Base-by-base conservation (phyloP, 805 yeast species). In the Yarrowia osloensis region DNA sequence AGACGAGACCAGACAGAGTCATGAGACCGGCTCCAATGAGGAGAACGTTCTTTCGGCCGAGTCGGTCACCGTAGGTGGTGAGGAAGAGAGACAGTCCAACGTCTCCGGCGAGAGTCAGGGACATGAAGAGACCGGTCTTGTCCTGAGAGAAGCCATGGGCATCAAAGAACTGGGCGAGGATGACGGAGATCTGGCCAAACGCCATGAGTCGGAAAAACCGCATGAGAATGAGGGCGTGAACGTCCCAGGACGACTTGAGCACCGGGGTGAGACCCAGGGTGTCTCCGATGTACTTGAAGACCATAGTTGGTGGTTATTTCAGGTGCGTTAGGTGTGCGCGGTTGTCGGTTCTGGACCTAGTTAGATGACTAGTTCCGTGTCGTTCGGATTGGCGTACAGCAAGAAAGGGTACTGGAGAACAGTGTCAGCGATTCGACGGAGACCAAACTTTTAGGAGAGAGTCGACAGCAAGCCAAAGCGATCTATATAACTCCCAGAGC, bases 151-250 rank as follows among this genome's bases (percentile, higher is more conserved):
- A 81, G 3, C 81, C 82, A 9, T 89, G 74, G 5, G 82, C 80
- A 57, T 82, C 83, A 47, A 91, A 80, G 70, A 86, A 90, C 12
- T 89, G 80, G 0, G 93, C 87, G 52, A 91, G 77, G 8, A 91
- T 87, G 78, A 91, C 92, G 73, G 90, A 90, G 15, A 94, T 88
- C 66, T 88, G 78, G 3, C 96, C 96, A 73, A 87, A 91, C 2
- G 94, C 87, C 57, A 86, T 76, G 82, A 89, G 81, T 29, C 97
- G 80, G 19, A 89, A 78, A 70, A 89, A 86, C 12, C 88, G 90
- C 4, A 91, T 87, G 11, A 79, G 75, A 85, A 94, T 85, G 46
- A 91, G 82, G 19, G 90, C 74, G 68, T 85, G 78, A 35, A 88
- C 84, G 74, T 91, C 96, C 29, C 59, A 39, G 19, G 47, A 21